Percentiles rank a stretch among this genome's conserved stretches.
These are phyloP conservation scores for Mucor piriformis DNA, from an alignment of 371 early-diverging fungal genomes.

Conservation along the genomic window DNA sequence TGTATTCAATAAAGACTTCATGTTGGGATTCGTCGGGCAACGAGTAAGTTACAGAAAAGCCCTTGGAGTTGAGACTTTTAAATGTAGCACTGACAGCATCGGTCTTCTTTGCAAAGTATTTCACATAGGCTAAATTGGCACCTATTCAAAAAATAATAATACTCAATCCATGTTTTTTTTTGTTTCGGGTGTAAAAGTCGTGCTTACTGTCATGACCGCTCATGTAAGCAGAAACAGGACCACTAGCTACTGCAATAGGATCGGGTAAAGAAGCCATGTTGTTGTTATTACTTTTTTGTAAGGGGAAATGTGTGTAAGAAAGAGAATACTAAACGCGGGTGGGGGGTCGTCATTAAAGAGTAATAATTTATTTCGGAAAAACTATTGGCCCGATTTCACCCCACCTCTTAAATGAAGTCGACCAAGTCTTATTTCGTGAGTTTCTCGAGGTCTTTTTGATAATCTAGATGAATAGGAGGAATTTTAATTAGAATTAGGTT, in stretches of 20 bases:
- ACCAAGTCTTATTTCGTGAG: not conserved
- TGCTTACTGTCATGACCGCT: conserved; percentile 43
- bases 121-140: conserved; percentile 49
- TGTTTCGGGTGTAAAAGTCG: too few species aligned
- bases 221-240: conserved; percentile 52
- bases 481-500: too few species aligned
- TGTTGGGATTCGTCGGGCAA: conserved; percentile 21
- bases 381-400: too few species aligned
- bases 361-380: too few species aligned
- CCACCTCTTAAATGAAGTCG: too few species aligned
- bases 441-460: conserved; percentile 17
- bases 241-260: conserved; percentile 46
- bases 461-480: conserved; percentile 3
- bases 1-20: conserved; percentile 37
- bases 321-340: too few species aligned
- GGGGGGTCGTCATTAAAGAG: too few species aligned
- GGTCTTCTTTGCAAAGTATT: conserved; percentile 37
- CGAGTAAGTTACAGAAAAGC: conserved; percentile 37
- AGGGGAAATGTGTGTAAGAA: too few species aligned
- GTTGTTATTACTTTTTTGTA: too few species aligned
- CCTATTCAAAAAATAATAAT: conserved; percentile 22
- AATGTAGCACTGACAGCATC: conserved; percentile 45
- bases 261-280: conserved; percentile 26
- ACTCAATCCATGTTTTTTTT: not conserved
- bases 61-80: conserved; percentile 35